These are phyloP conservation scores for Euphorbia tirucalli DNA, from an alignment of 345 rosid species.

Conservation along the genomic window DNA sequence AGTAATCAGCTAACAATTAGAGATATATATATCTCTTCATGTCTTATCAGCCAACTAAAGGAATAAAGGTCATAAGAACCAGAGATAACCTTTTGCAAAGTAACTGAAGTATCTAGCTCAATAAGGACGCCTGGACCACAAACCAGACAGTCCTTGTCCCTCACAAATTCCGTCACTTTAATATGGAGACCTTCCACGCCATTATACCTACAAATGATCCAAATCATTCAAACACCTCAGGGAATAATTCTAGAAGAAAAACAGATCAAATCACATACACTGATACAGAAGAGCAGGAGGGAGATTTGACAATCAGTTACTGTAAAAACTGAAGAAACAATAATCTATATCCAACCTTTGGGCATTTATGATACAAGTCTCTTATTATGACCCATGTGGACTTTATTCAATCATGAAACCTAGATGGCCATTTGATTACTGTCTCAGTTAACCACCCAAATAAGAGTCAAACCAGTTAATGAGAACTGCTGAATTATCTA, in stretches of 20 bases:
- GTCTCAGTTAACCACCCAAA: neutral
- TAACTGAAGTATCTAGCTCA: conserved; percentile 67
- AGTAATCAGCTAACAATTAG: neutral
- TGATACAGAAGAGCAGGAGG: no score
- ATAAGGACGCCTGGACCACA: conserved; percentile 93
- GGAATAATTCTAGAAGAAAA: neutral
- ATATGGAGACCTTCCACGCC: conserved; percentile 89
- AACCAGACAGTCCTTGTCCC: conserved; percentile 82
- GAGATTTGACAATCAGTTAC: neutral
- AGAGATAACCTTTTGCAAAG: conserved; percentile 66
- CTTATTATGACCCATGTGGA: neutral
- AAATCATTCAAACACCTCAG: neutral
- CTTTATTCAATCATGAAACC: neutral
- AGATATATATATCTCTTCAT: neutral
- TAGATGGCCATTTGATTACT: neutral
- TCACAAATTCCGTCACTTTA: conserved; percentile 77
- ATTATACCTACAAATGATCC: conserved; percentile 54
- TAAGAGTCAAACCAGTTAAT: neutral
- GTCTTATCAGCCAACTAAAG: neutral
- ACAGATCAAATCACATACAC: neutral
- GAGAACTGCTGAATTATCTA: neutral
- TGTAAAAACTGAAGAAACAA: neutral
- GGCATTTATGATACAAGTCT: neutral
- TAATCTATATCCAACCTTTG: neutral
- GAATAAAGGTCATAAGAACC: neutral